Evolutionary conservation across 805 yeast species (phyloP).

Genomic region (Suhomyces vadensis): DNA sequence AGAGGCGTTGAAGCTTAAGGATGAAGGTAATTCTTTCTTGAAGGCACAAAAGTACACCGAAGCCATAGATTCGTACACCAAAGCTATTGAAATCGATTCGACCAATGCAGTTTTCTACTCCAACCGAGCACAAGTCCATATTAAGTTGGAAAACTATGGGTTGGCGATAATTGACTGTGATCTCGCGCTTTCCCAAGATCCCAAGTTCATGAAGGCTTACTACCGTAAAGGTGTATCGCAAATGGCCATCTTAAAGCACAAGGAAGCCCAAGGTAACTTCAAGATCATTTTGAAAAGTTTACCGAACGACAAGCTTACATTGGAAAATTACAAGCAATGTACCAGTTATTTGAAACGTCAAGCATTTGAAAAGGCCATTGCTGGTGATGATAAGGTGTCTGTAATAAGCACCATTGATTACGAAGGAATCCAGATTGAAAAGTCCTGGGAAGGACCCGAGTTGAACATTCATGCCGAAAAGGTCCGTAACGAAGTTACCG

Average conservation of each 20-base stretch:
- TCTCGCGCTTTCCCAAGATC: slow-evolving; percentile 66
- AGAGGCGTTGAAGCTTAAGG: slow-evolving; percentile 55
- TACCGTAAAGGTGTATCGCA: slow-evolving; percentile 85
- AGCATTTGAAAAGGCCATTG: slow-evolving; percentile 86
- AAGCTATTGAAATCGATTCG: slow-evolving; percentile 68
- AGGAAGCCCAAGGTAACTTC: slow-evolving; percentile 71
- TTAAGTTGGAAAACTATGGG: slow-evolving; percentile 85
- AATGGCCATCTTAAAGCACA: slow-evolving; percentile 73
- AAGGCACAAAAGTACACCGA: slow-evolving; percentile 61
- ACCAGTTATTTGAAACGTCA: slow-evolving; percentile 64
- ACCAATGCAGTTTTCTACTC: slow-evolving; percentile 64
- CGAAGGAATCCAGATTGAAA: slow-evolving; percentile 50
- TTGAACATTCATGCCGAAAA: slow-evolving; percentile 44
- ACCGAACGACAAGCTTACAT: slow-evolving; percentile 71
- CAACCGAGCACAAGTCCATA: slow-evolving; percentile 87
- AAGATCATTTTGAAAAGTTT: slow-evolving; percentile 57
- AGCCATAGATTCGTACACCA: slow-evolving; percentile 71
- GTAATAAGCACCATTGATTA: slow-evolving; percentile 50
- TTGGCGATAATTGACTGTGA: slow-evolving; percentile 79
- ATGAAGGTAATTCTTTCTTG: slow-evolving; percentile 71
- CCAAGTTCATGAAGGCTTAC: slow-evolving; percentile 71
- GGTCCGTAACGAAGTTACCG: slow-evolving; percentile 8
- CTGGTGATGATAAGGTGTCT: slow-evolving; percentile 61
- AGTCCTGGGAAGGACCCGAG: slow-evolving; percentile 58
- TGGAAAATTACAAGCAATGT: slow-evolving; percentile 61